Conservation (phyloP, 768 basidiomycete genomes). For the Steccherinum ochraceum region DNA sequence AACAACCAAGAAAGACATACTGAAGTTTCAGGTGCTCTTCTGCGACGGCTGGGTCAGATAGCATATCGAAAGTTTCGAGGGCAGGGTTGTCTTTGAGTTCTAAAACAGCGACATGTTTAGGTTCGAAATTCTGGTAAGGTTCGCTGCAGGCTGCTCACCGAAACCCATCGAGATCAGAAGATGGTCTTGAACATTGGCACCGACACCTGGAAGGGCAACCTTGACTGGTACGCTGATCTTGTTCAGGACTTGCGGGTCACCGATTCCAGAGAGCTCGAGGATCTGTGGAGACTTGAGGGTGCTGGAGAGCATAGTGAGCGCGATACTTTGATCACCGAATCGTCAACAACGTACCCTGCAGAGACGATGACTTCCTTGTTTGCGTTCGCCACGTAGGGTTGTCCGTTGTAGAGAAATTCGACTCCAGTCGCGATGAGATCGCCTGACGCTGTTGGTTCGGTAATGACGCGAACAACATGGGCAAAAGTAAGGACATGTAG, state of each 20-base stretch:
- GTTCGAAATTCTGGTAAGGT: too few relatives aligned
- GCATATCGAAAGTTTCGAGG: constrained; percentile 14
- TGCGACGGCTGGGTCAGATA: constrained; percentile 10
- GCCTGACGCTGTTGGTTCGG: too few relatives aligned
- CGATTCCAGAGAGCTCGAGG: constrained; percentile 54
- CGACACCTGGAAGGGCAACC: constrained; percentile 70
- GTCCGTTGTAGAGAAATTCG: constrained; percentile 1
- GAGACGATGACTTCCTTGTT: neutral
- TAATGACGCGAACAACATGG: too few relatives aligned
- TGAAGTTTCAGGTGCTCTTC: constrained; percentile 15
- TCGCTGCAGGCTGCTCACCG: too few relatives aligned
- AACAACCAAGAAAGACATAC: constrained; percentile 8
- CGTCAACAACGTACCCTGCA: constrained; percentile 5
- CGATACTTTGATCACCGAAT: too few relatives aligned
- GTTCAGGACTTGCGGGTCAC: constrained; percentile 41
- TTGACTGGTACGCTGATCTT: constrained; percentile 40
- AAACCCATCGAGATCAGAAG: constrained; percentile 1
- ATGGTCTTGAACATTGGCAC: constrained; percentile 42
- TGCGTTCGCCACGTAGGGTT: neutral
- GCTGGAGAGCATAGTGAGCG: too few relatives aligned
- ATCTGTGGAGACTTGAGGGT: constrained; percentile 9
- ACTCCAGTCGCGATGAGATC: constrained; percentile 1
- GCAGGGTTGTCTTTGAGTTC: neutral
- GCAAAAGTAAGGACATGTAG: too few relatives aligned
- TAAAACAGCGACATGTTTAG: neutral